Base-by-base conservation (phyloP, 1,284 basidiomycete species). In the Rhodotorula mucilaginosa region DNA sequence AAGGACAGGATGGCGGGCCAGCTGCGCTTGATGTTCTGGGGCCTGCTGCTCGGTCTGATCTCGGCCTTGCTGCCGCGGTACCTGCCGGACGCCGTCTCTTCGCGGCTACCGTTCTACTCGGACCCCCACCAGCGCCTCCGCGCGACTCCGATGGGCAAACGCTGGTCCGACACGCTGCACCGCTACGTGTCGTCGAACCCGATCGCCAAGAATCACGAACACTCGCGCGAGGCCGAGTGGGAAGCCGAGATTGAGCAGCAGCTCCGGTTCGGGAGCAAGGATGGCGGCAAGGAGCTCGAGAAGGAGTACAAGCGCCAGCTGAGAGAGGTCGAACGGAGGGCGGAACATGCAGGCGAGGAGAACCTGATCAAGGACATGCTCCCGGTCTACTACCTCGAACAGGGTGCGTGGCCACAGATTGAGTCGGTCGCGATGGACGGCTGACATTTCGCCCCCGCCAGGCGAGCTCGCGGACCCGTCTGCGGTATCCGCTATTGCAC, bases 311-410 rank as follows among this genome's bases (percentile, higher is more conserved):
- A 64, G 61, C 64, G 72, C 12, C 63, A 67, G 44, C 59, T 68
- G 49, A 65, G 68, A 19, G 64, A 69, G 52, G 44, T 70, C 48
- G 72, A 73, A 64, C 68, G 59, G 16, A 51, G 71, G 34, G 59
- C 67, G 1, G 57, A 73, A 52, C 49, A 61, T 3, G 72, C 70
- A 0, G 72, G 70, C 2, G 47, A 29, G 2, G 74, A 75, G 68
- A 75, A 75, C 57, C 21, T 29, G 29, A 47, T 75, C 31, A 54
- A 52, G 15, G 61, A 58, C 29, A 52, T 29, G 8, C 46, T 74
- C 8, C 74, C 74, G 21, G 72, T 70, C 26, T 75, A 75, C 58
- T 75, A 62, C 18, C 58, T 75, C 61, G 69, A 70, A 26, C 62
- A 66, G 26, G 65, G 70, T 68, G 51, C n/a, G 70, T 49, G 8